Conservation (phyloP, 1,284 basidiomycete genomes). For the Somion occarium region DNA sequence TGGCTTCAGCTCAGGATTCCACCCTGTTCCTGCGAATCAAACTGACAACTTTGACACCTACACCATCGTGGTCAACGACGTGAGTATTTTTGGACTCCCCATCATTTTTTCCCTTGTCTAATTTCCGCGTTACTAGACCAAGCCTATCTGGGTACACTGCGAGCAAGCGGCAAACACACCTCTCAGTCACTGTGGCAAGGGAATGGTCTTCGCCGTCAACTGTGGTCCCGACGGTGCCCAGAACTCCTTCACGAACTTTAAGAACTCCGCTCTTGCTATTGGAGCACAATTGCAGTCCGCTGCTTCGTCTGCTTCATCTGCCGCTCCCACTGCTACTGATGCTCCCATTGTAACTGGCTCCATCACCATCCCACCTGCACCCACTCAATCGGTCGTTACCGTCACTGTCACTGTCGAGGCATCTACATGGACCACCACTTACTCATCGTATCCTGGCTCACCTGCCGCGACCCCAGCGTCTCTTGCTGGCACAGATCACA, state of each 20-base stretch:
- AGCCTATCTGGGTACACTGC: constrained; percentile 43
- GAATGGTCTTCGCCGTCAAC: constrained; percentile 66
- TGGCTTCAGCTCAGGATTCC: constrained; percentile 54
- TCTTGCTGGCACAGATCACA: constrained; percentile 37
- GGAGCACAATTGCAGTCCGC: constrained; percentile 39
- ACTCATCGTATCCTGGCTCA: constrained; percentile 48
- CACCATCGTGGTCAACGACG: constrained; percentile 33
- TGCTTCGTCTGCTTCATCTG: constrained; percentile 26
- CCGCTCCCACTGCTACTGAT: constrained; percentile 28
- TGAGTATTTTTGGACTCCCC: constrained; percentile 13
- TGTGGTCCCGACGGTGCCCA: constrained; percentile 44
- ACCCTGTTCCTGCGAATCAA: constrained; percentile 41
- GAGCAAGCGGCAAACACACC: constrained; percentile 31
- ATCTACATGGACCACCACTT: constrained; percentile 47
- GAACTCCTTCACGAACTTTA: constrained; percentile 57
- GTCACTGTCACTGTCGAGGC: constrained; percentile 35
- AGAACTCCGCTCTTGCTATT: constrained; percentile 44
- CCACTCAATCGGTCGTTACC: constrained; percentile 29
- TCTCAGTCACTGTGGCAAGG: constrained; percentile 49
- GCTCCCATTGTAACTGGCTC: constrained; percentile 36
- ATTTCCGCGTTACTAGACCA: constrained; percentile 19
- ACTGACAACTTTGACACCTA: constrained; percentile 32
- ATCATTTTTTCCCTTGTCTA: not conserved
- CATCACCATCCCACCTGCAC: constrained; percentile 44
- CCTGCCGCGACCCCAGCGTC: constrained; percentile 45